A percentile compares a stretch with the other conserved stretches of the same genome.
These are phyloP conservation scores for Myxozyma mucilagina DNA, from an alignment of 805 yeast species.

Conservation along the genomic window DNA sequence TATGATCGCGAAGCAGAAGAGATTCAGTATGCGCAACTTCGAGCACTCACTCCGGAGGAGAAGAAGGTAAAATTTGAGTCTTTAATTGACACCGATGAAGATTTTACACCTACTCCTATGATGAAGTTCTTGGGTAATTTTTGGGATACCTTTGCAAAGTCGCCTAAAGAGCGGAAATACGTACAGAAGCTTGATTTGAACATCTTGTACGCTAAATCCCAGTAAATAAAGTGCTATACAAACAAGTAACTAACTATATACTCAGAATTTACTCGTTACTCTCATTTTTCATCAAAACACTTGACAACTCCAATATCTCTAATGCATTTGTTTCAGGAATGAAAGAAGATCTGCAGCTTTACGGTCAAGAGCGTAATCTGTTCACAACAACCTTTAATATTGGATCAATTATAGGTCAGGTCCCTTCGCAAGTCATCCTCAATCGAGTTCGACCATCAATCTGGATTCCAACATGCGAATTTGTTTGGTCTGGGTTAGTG, in stretches of 20 bases:
- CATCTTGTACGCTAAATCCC: slow-evolving; percentile 10
- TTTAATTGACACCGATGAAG: slow-evolving; percentile 3
- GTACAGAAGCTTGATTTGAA: slow-evolving; percentile 24
- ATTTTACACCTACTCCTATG: background rate
- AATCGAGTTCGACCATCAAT: slow-evolving; percentile 19
- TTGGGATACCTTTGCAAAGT: slow-evolving; percentile 24
- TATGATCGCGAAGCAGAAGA: slow-evolving; percentile 13
- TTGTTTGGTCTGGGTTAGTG: slow-evolving; percentile 13
- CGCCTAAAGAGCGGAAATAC: slow-evolving; percentile 21
- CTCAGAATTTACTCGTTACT: slow-evolving; percentile 36
- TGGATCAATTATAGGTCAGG: slow-evolving; percentile 15
- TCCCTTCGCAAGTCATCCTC: slow-evolving; percentile 16
- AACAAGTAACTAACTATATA: background rate
- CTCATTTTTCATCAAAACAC: slow-evolving; percentile 50
- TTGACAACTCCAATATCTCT: slow-evolving; percentile 59
- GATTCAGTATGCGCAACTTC: background rate
- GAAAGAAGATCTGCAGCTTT: slow-evolving; percentile 55
- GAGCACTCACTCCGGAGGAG: slow-evolving; percentile 4
- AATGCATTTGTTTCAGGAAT: slow-evolving; percentile 70
- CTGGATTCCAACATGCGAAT: slow-evolving; percentile 20
- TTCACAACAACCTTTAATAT: slow-evolving; percentile 35
- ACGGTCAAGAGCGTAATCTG: slow-evolving; percentile 59
- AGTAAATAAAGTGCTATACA: background rate
- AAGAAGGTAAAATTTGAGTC: background rate
- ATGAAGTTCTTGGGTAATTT: slow-evolving; percentile 14